Evolutionary conservation across 2,329 filamentous ascomycete species (phyloP), one percentile per base, ranked within the genome.

Genomic region (Fusarium tanahbumbuense): DNA sequence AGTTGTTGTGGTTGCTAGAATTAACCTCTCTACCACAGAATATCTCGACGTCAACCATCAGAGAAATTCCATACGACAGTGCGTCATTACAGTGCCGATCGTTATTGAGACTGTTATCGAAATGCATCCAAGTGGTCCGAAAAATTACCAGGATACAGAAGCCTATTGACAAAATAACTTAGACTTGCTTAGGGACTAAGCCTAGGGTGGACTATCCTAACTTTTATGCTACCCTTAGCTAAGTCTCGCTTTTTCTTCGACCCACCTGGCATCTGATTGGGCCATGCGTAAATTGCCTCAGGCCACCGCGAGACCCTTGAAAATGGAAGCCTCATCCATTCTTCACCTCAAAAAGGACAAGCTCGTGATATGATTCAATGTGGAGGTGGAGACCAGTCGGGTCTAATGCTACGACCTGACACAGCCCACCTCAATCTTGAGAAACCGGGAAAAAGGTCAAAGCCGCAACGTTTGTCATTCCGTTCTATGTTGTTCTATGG

Each of bases 1-100:
- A 45, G 23, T 40, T 27, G 44, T 52, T 44, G 54, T 60, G 40
- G 54, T 64, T 56, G 61, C 44, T 54, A 23, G 56, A 32, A 45
- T 57, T 47, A 34, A 12, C 40, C 56, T 50, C 28, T 56, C 54
- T 45, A 12, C 30, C 7, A 25, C 40, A 44, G 41, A 50, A 67
- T 59, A 68, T 62, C 64, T 67, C 68, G 73, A 76, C 72, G 70
- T 75, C 73, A 75, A 72, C 63, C 60, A 72, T 57, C 58, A 62
- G 65, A 75, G 73, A 75, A 75, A 73, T 75, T 67, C 73, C 52
- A 40, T n/a, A 12, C 13, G 3, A 72, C 72, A 71, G 72, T 74
- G 72, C 23, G 6, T 6, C 0, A 1, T 1, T n/a, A 72, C 62
- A 72, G 69, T 72, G 49, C 8, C 1, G 4, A 0, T 0, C 0